These are phyloP conservation scores for Colletotrichum eleusines DNA, from an alignment of 2,329 filamentous ascomycete species.

Conservation along the genomic window DNA sequence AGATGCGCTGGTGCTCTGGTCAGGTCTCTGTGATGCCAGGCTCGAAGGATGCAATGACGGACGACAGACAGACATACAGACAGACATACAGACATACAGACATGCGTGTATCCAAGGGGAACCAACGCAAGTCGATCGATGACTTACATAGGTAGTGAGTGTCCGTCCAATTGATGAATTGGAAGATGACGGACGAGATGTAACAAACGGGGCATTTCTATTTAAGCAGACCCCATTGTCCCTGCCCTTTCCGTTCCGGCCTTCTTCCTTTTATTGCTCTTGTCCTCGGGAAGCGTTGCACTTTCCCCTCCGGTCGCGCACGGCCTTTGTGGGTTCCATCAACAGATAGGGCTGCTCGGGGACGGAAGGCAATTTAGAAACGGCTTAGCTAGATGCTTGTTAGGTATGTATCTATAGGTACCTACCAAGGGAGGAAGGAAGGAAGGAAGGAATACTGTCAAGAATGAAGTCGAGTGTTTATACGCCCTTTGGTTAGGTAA, in stretches of 20 bases:
- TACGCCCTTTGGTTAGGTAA: background rate
- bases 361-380: constrained; percentile 13
- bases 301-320: constrained; percentile 6
- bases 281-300: constrained; percentile 16
- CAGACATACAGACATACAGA: too few relatives aligned
- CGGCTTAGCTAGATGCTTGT: constrained; percentile 6
- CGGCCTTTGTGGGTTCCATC: constrained; percentile 12
- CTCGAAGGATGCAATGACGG: background rate
- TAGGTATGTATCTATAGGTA: too few relatives aligned
- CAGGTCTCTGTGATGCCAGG: background rate
- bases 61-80: background rate
- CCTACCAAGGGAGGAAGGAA: too few relatives aligned
- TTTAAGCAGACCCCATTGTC: too few relatives aligned
- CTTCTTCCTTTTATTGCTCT: background rate
- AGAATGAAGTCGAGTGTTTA: constrained; percentile 8
- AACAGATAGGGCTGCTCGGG: constrained; percentile 17
- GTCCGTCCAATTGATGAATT: too few relatives aligned
- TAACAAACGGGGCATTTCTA: too few relatives aligned
- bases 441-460: too few relatives aligned
- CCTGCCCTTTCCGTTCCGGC: background rate
- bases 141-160: too few relatives aligned
- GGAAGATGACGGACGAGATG: background rate
- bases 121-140: too few relatives aligned
- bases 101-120: too few relatives aligned
- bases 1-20: constrained; percentile 6